These are phyloP conservation scores for Mortierella alpina DNA, from an alignment of 192 early-diverging fungal genomes.

Conservation along the genomic window DNA sequence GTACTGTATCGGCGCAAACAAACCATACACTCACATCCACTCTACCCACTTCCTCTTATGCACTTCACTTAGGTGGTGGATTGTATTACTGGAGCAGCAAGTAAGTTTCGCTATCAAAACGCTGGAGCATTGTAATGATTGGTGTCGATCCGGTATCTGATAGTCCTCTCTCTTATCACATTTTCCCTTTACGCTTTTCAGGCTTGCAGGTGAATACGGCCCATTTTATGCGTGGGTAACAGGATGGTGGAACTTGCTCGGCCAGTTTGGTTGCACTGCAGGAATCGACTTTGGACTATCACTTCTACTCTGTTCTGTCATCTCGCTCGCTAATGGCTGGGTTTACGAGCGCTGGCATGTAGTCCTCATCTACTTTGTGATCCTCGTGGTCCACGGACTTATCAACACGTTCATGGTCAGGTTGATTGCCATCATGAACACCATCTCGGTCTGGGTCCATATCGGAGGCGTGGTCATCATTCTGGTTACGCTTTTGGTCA, in stretches of 20 bases:
- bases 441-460: conserved; percentile 47
- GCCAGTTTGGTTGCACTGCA: conserved; percentile 62
- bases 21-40: not conserved
- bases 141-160: not conserved
- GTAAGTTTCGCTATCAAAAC: conserved; percentile 2
- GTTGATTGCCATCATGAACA: conserved; percentile 53
- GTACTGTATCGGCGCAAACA: not conserved
- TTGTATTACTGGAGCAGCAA: conserved; percentile 43
- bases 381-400: conserved; percentile 47
- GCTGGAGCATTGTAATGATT: not conserved
- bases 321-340: conserved; percentile 33
- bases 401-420: conserved; percentile 52
- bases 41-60: not conserved
- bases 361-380: conserved; percentile 54
- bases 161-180: not conserved
- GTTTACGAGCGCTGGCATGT: conserved; percentile 40
- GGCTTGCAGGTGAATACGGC: conserved; percentile 47
- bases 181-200: not conserved
- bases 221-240: conserved; percentile 60
- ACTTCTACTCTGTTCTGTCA: conserved; percentile 52
- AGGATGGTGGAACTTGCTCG: conserved; percentile 65
- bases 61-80: conserved; percentile 18
- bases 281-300: conserved; percentile 39
- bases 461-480: conserved; percentile 60
- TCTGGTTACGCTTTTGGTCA: conserved; percentile 53